Evolutionary conservation across 1,139 yeast genomes (phyloP), one percentile per base, ranked within the genome.

Genomic region (Candida tunisiensis): DNA sequence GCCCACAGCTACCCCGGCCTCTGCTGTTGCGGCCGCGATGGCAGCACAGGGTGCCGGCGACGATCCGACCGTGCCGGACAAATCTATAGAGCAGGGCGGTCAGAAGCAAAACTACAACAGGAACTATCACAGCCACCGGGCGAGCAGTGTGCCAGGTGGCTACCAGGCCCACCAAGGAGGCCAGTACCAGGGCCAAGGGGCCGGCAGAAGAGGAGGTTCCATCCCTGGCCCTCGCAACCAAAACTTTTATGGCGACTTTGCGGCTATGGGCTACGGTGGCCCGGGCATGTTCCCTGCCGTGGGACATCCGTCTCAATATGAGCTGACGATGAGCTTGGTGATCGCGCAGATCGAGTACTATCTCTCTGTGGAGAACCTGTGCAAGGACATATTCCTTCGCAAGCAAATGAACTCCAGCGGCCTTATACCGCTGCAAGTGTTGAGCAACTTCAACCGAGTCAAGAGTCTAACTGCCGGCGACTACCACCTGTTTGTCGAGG

Each of bases 301-400:
- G 16, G 25, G 16, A 15, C 22, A 25, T 13, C 26, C 21, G 11
- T 14, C 24, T 14, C 26, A 29, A 7, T 28, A 37, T 28, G 52
- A 48, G 21, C 36, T 41, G 25, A 36, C 51, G 9, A 32, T 53
- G 28, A 39, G 42, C 22, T 32, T 47, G 25, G 43, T 54, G 20
- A 44, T 46, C 23, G 44, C 41, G 40, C 95, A 83, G 60, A 59
- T 83, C 33, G 88, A 80, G 47, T 88, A 85, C 58, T 88, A 88
- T 53, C 77, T 88, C 53, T 74, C 91, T 16, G 64, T 74, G 31
- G 93, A 83, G 43, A 88, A 88, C 54, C 63, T 88, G 51, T 63
- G 79, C 41, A 77, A 79, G 54, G 94, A 82, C 51, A 57, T 77
- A 33, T 80, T 55, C 48, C 60, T 82, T 47, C 69, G 93, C 50